A percentile compares a stretch with the other conserved stretches of the same genome.
These are phyloP conservation scores for Catenaria anguillulae DNA, from an alignment of 371 early-diverging fungal species.

Conservation along the genomic window DNA sequence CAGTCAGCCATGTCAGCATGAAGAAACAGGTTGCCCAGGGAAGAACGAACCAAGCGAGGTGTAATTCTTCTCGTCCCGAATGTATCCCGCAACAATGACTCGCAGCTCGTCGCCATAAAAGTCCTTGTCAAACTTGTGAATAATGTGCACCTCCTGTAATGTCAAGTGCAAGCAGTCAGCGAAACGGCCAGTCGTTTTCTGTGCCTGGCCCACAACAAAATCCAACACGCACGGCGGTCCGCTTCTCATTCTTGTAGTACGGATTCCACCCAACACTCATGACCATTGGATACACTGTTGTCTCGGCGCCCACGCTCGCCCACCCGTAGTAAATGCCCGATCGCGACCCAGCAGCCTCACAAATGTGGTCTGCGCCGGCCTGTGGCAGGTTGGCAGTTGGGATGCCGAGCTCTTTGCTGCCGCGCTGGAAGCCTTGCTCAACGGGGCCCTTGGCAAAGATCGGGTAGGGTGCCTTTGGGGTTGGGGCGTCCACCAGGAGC, in stretches of 20 bases:
- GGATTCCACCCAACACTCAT: constrained; percentile 98
- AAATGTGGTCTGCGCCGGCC: constrained; percentile 47
- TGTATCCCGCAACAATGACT: constrained; percentile 70
- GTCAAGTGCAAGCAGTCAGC: background rate
- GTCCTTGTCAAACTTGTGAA: constrained; percentile 68
- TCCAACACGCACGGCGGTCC: constrained; percentile 62
- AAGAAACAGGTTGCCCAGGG: too few relatives aligned
- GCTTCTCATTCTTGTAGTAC: constrained; percentile 88
- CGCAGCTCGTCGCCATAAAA: constrained; percentile 77
- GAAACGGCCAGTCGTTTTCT: constrained; percentile 4
- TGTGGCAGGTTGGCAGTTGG: constrained; percentile 92
- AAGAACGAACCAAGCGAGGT: constrained; percentile 47
- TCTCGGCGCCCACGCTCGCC: constrained; percentile 49
- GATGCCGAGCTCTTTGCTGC: constrained; percentile 88
- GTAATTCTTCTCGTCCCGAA: constrained; percentile 83
- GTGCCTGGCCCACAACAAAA: too few relatives aligned
- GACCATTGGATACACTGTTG: constrained; percentile 76
- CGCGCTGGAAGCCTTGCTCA: constrained; percentile 82
- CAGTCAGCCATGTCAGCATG: background rate
- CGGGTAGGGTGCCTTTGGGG: constrained; percentile 46
- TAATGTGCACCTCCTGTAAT: constrained; percentile 82
- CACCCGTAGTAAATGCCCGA: constrained; percentile 93
- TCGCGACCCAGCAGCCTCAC: constrained; percentile 30
- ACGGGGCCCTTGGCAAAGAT: constrained; percentile 60
- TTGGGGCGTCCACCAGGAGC: constrained; percentile 39